Conservation (phyloP, 768 basidiomycete species). For the Russula sp. region DNA sequence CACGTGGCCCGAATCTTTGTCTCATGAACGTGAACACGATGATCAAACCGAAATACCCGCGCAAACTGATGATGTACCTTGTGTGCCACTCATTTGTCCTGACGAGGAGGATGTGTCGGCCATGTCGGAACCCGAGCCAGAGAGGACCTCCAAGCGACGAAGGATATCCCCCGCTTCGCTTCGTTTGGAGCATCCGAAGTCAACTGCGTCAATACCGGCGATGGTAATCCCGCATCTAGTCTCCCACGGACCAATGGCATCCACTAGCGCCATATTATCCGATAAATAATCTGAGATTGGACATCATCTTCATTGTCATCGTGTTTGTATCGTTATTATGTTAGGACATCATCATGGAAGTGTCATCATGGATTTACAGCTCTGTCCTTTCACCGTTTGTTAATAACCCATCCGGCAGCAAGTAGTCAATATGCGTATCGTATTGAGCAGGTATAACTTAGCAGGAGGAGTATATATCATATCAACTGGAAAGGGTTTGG, state of each 20-base stretch:
- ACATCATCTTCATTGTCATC: neutral
- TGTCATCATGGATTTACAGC: neutral
- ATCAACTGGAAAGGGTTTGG: too few species aligned
- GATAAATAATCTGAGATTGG: neutral
- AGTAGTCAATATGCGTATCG: neutral
- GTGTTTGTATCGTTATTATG: neutral
- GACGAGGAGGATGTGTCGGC: neutral
- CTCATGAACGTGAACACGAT: neutral
- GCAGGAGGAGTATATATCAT: too few species aligned
- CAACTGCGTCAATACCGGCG: conserved; percentile 8
- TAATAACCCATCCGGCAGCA: neutral
- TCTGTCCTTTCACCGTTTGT: neutral
- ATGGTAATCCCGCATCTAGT: conserved; percentile 18
- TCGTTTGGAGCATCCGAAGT: neutral
- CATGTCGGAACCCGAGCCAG: neutral
- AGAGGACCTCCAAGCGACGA: conserved; percentile 9
- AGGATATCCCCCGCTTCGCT: neutral
- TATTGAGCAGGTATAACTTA: too few species aligned
- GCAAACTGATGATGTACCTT: neutral
- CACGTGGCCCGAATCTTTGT: neutral
- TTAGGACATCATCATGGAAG: neutral
- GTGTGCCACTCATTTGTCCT: neutral
- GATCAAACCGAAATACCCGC: neutral
- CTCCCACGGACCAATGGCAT: neutral
- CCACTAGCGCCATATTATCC: neutral